Percentiles rank a stretch among this genome's conserved stretches.
Evolutionary conservation across 129 eudicot genomes (phyloP).

Genomic region (Saussurea involucrata): DNA sequence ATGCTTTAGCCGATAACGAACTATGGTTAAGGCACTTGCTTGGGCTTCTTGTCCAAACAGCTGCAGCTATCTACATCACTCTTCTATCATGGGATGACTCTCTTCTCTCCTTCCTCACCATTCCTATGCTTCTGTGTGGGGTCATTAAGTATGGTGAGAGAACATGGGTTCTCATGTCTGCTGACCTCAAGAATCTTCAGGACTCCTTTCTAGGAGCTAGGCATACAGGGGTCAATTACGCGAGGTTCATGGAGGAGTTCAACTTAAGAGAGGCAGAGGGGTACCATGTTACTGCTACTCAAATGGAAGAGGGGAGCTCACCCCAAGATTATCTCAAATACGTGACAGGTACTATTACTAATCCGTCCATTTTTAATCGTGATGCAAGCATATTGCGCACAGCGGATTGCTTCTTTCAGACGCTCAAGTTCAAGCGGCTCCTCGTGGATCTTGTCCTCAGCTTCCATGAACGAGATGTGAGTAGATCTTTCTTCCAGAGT

Average conservation of each 20-base stretch:
- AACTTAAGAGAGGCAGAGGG: conserved; percentile 38
- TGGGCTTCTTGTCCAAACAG: conserved; percentile 27
- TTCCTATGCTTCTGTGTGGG: conserved; percentile 29
- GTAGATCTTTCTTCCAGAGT: conserved; percentile 21
- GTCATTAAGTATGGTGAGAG: conserved; percentile 33
- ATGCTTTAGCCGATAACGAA: conserved; percentile 37
- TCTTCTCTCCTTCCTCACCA: background rate
- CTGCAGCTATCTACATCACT: conserved; percentile 23
- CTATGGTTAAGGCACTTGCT: conserved; percentile 33
- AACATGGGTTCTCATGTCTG: conserved; percentile 26
- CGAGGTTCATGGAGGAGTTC: conserved; percentile 38
- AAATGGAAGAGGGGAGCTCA: conserved; percentile 15
- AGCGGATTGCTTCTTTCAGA: conserved; percentile 34
- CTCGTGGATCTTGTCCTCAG: conserved; percentile 47
- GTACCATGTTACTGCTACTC: conserved; percentile 4
- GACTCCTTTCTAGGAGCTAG: conserved; percentile 14
- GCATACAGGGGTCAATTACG: conserved; percentile 27
- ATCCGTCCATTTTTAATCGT: background rate
- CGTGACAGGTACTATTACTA: background rate
- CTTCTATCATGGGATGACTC: conserved; percentile 5
- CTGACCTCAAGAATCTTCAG: conserved; percentile 23
- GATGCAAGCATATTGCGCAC: conserved; percentile 15
- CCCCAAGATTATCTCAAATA: conserved; percentile 10
- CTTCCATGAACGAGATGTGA: conserved; percentile 35
- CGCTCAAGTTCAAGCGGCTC: conserved; percentile 31